Base-by-base conservation (phyloP, 495 filamentous ascomycete species). In the Penicillium flavigenum region DNA sequence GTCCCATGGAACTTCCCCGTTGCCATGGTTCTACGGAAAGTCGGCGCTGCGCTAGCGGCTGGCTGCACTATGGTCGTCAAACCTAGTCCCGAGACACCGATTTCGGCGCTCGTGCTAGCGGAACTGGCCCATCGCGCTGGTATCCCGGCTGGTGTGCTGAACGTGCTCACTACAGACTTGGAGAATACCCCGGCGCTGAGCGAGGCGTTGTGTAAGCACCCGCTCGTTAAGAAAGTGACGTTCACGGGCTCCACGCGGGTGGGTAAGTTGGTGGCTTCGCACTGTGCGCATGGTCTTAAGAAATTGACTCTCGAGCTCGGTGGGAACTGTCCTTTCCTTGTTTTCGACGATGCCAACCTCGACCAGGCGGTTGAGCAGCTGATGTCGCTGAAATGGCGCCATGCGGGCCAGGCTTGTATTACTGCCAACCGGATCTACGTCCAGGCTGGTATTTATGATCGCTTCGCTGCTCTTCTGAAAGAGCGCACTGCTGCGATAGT, bases 401-500 rank as follows among this genome's bases (percentile, higher is more conserved):
- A 84, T 67, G 82, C 81, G 0, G 86, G 88, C 5, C 88, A 91
- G 66, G 87, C 88, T 0, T 91, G 88, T 63, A 85, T 90, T 36
- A 87, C 86, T 2, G 86, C 88, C 2, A 91, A 91, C 66, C 69
- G 87, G 0, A 79, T 91, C 41, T 91, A 88, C 64, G 80, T 91
- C 1, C 86, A 91, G 67, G 66, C 69, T 34, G 78, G 77, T 5
- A 60, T 86, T 31, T 83, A 83, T 61, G 79, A 81, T 7, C 59
- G 68, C 22, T 85, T 87, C 63, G 72, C 85, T 2, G 62, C 70
- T 7, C 59, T 83, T 24, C 69, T 89, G 17, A 81, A 79, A 20
- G 78, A 82, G 47, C 75, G 79, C 20, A 81, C 82, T 4, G 67
- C 69, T 29, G 73, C 74, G 56, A 68, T 91, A n/a, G 77, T 82